Evolutionary conservation across 257 asterid genomes (phyloP), one percentile per base, ranked within the genome.

Genomic region (Solanum appendiculatum): DNA sequence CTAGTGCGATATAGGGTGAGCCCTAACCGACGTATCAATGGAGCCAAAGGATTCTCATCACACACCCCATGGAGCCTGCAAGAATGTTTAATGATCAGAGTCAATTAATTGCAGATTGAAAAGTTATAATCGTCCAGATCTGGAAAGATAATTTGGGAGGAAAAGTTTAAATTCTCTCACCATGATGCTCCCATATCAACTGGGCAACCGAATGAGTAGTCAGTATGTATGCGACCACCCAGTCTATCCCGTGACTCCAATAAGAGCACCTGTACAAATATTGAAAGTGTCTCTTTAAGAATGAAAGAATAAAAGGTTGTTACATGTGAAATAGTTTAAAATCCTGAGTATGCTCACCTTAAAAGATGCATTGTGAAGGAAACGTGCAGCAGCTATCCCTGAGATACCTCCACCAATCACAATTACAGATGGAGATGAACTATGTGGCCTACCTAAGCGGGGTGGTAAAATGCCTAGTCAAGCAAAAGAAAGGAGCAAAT

Each of bases 181-280:
- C 99, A 97, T 92, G 99, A 97, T 86, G 99, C 99, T 87, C 99
- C 99, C 99, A 97, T 96, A 89, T 97, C 99, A 75, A 97, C 91
- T 27, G 99, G 98, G 91, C 97, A 97, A 82, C 99, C 99, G 89
- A 97, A 96, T 16, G 99, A 93, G 92, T 96, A 93, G 87, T 97
- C 99, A 25, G 99, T 97, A 86, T 86, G 94, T 88, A 97, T 96
- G 85, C 99, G 98, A 34, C 99, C 99, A 39, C 99, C 99, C 82
- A 97, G 92, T 92, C 99, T 93, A 87, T 94, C 97, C 83, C 95
- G 97, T 2, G 99, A 95, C 88, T 97, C 99, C 95, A 97, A 90
- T 87, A 97, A 91, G 86, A 91, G 88, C 89, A 97, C 99, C 99
- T 96, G 92, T 68, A 66, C 73, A 33, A 87, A 13, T 56, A 88